These are phyloP conservation scores for Crassisporium funariophilum DNA, from an alignment of 768 basidiomycete species.

Conservation along the genomic window DNA sequence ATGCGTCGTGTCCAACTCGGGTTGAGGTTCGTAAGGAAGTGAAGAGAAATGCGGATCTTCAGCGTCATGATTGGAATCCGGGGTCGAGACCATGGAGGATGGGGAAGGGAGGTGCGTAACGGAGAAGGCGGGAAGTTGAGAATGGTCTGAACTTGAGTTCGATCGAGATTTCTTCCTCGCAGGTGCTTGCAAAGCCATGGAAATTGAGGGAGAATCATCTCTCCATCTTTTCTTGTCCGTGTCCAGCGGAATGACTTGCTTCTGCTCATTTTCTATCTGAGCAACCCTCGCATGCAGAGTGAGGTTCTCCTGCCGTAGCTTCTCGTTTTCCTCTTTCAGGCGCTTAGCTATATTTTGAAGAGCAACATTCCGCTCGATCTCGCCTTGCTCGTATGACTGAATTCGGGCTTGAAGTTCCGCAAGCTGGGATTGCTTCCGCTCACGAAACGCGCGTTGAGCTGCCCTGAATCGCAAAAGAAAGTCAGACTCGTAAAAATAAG, in stretches of 20 bases:
- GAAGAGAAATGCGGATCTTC: slow-evolving; percentile 37
- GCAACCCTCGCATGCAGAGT: slow-evolving; percentile 54
- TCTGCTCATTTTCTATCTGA: slow-evolving; percentile 40
- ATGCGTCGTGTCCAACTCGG: slow-evolving; percentile 25
- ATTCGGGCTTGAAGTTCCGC: slow-evolving; percentile 86
- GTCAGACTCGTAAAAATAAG: slow-evolving; percentile 6
- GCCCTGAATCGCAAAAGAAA: slow-evolving; percentile 47
- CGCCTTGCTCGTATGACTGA: slow-evolving; percentile 86
- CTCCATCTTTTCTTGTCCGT: slow-evolving; percentile 60
- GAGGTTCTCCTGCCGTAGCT: slow-evolving; percentile 67
- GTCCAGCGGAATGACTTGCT: slow-evolving; percentile 21
- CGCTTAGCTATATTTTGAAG: slow-evolving; percentile 82
- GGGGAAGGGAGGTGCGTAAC: slow-evolving; percentile 44
- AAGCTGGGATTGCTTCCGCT: slow-evolving; percentile 86
- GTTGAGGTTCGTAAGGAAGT: slow-evolving; percentile 34
- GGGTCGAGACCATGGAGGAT: slow-evolving; percentile 55
- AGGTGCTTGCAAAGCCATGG: slow-evolving; percentile 7
- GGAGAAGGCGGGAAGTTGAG: slow-evolving; percentile 31
- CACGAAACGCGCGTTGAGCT: slow-evolving; percentile 88
- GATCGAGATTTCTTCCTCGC: slow-evolving; percentile 28
- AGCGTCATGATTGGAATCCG: slow-evolving; percentile 39
- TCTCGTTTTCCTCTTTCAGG: slow-evolving; percentile 85
- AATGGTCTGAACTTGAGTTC: slow-evolving; percentile 21
- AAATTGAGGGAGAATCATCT: slow-evolving; percentile 43
- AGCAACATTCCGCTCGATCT: slow-evolving; percentile 84